Evolutionary conservation across 345 rosid species (phyloP), one percentile per base, ranked within the genome.

Genomic region (Combretum micranthum): DNA sequence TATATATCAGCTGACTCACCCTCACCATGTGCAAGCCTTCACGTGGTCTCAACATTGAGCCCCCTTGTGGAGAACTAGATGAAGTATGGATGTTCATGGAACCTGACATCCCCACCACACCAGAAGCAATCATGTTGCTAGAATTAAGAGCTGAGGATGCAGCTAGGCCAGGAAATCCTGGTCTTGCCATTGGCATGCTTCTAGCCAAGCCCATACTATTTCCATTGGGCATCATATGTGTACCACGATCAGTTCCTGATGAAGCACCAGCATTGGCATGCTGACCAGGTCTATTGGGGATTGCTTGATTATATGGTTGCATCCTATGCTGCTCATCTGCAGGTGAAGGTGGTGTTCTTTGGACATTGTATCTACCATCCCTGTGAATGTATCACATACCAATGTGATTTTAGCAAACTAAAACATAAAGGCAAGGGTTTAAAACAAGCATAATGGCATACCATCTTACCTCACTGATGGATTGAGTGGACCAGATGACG

Each of bases 301-400:
- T 32, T 80, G 80, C 75, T 70, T 86, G 96, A 76, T 78, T 82
- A 64, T 65, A 67, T 48, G 78, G 95, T 60, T 78, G 97, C 73
- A 78, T 69, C 65, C 88, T 74, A 57, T 85, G 96, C 63, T 85
- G 97, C 73, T 94, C 97, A 55, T 87, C 93, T 67, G 61, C 82
- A 37, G 84, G 88, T 57, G 81, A 76, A 75, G 95, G 32, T 39
- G 64, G 73, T 55, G 86, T 66, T 72, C 85, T 78, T 51, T 85
- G 84, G 77, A 78, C 84, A 77, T 55, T 74, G 67, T 66, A 83
- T 72, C 90, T 84, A 65, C 86, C 75, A 70, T 87, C 90, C 90
- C 94, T 85, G 73, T 55, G 61, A 59, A 64, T 23, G 64, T 53
- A 46, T 49, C 68, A 53, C 49, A 56, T 47, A 58, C 47, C 49